These are phyloP conservation scores for Aspergillus tubingensis DNA, from an alignment of 2,329 filamentous ascomycete species.

Conservation along the genomic window DNA sequence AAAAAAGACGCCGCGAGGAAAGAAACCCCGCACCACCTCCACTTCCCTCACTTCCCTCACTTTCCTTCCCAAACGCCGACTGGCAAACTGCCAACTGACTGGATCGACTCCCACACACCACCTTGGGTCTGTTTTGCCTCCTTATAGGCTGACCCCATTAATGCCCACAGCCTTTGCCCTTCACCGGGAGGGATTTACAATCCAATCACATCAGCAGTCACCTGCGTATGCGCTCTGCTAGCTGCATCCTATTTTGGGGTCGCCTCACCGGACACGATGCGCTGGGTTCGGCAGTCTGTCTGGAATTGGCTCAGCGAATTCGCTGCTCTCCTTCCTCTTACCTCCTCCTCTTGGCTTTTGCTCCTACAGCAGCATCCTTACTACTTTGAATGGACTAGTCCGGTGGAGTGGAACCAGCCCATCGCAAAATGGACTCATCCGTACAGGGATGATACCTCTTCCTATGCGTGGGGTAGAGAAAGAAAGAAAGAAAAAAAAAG, in stretches of 20 bases:
- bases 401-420: slow-evolving; percentile 4
- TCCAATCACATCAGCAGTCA: slow-evolving; percentile 18
- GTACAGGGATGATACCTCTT: background rate
- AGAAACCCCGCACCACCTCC: slow-evolving; percentile 21
- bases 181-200: slow-evolving; percentile 12
- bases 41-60: slow-evolving; percentile 1
- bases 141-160: slow-evolving; percentile 10
- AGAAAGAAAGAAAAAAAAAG: no score
- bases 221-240: slow-evolving; percentile 2
- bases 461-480: slow-evolving; percentile 9
- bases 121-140: background rate
- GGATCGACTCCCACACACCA: slow-evolving; percentile 12
- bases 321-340: slow-evolving; percentile 7
- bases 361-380: background rate
- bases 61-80: no score
- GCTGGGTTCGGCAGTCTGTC: slow-evolving; percentile 18
- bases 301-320: slow-evolving; percentile 18
- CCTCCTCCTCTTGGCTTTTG: slow-evolving; percentile 1
- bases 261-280: slow-evolving; percentile 25
- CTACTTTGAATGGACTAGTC: background rate
- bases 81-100: slow-evolving; percentile 15
- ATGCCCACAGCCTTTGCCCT: slow-evolving; percentile 13
- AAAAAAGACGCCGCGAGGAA: slow-evolving; percentile 1
- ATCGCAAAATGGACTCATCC: slow-evolving; percentile 1
- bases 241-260: slow-evolving; percentile 8